These are phyloP conservation scores for Raddia guianensis DNA, from an alignment of 176 grass and related monocot genomes.

Conservation along the genomic window DNA sequence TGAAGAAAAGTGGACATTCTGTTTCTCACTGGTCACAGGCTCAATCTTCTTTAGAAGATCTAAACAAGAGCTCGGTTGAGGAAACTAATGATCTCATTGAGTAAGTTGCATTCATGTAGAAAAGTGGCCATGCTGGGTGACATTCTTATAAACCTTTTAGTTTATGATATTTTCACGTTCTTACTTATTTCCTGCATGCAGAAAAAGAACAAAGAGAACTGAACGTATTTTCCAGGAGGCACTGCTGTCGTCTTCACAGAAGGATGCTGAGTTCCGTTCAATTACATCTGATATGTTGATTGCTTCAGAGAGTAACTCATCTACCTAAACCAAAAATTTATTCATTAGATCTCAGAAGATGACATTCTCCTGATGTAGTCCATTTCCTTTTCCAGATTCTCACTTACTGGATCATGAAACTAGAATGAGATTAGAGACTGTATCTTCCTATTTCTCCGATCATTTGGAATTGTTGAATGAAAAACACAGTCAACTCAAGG, in stretches of 20 bases:
- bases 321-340: conserved; percentile 25
- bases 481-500: conserved; percentile 44
- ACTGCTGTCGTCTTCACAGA: conserved; percentile 43
- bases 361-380: conserved; percentile 15
- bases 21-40: conserved; percentile 59
- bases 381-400: conserved; percentile 53
- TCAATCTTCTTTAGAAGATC: conserved; percentile 54
- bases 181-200: conserved; percentile 47
- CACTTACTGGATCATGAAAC: conserved; percentile 49
- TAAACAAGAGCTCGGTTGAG: conserved; percentile 47
- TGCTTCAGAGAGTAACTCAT: conserved; percentile 58
- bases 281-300: conserved; percentile 52
- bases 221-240: conserved; percentile 57
- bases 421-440: conserved; percentile 35
- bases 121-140: background rate
- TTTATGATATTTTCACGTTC: conserved; percentile 10
- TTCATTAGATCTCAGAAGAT: background rate
- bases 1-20: conserved; percentile 50
- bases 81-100: conserved; percentile 53
- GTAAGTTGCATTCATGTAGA: conserved; percentile 49
- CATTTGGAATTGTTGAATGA: conserved; percentile 53
- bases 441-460: conserved; percentile 30
- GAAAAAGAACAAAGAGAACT: conserved; percentile 52
- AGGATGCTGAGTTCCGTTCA: conserved; percentile 48
- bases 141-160: conserved; percentile 16